phyloP scores from a whole-genome alignment of 345 rosid genomes.

The Gossypium herbaceum region DNA sequence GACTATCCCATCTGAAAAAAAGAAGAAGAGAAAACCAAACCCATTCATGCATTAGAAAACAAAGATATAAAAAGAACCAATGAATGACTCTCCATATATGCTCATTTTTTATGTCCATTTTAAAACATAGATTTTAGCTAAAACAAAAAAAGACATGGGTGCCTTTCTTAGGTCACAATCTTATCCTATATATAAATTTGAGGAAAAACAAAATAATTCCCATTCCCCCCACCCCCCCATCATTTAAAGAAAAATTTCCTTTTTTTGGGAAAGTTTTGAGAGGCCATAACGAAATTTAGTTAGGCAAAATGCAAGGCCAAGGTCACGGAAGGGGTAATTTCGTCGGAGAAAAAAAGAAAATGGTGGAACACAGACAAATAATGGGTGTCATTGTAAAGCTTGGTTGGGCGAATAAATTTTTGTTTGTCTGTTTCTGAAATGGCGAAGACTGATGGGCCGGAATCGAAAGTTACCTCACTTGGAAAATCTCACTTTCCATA shows the following conservation, averaged over 20 bases:
- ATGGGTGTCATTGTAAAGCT: slow-evolving; percentile 31
- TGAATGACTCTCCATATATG: neutral
- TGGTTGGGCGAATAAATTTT: slow-evolving; percentile 37
- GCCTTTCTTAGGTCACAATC: slow-evolving; percentile 16
- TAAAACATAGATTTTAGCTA: neutral
- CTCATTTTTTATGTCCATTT: neutral
- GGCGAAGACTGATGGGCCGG: slow-evolving; percentile 1
- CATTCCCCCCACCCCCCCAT: no score
- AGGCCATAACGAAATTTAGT: no score
- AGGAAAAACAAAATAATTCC: no score
- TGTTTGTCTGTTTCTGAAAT: slow-evolving; percentile 42
- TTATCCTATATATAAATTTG: neutral
- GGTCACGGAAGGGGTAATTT: slow-evolving; percentile 12
- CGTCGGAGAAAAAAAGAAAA: neutral
- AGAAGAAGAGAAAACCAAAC: no score
- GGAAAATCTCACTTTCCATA: slow-evolving; percentile 41
- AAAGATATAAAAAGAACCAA: no score
- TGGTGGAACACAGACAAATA: slow-evolving; percentile 31
- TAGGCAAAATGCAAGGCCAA: no score
- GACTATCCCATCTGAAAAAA: slow-evolving; percentile 61
- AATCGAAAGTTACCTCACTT: neutral
- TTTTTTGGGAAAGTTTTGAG: neutral
- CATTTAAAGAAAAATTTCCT: neutral
- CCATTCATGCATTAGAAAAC: neutral
- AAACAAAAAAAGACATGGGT: neutral